These are phyloP conservation scores for Penicillium sp. DNA, from an alignment of 2,329 filamentous ascomycete species.

Conservation along the genomic window DNA sequence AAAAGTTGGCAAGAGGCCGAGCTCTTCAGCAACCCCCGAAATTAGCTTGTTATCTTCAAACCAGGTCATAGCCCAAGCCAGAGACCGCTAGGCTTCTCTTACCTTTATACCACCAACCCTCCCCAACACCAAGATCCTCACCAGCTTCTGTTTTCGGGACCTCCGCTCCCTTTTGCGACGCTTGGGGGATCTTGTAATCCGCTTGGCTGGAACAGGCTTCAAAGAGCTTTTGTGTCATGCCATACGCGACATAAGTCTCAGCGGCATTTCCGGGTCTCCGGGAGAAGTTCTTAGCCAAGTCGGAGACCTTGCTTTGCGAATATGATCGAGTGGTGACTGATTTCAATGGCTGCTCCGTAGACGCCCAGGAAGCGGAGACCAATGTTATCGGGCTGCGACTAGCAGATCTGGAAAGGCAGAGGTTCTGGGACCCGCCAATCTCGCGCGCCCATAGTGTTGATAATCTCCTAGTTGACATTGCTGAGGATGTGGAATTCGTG, in stretches of 20 bases:
- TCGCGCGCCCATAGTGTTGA: constrained; percentile 19
- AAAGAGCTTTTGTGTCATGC: constrained; percentile 74
- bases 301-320: constrained; percentile 21
- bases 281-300: constrained; percentile 29
- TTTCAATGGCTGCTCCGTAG: constrained; percentile 14
- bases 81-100: constrained; percentile 28
- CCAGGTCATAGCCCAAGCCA: not conserved
- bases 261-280: constrained; percentile 42
- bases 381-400: not conserved
- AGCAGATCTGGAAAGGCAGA: constrained; percentile 19
- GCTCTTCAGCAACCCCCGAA: constrained; percentile 50
- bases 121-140: constrained; percentile 74
- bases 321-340: constrained; percentile 8
- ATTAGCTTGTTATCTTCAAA: constrained; percentile 3
- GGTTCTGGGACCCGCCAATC: constrained; percentile 12
- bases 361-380: not conserved
- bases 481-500: constrained; percentile 4
- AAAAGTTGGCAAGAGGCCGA: constrained; percentile 81
- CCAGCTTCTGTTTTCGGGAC: constrained; percentile 72
- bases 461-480: constrained; percentile 23
- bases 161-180: constrained; percentile 61
- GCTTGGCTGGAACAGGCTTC: constrained; percentile 70
- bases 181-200: constrained; percentile 71
- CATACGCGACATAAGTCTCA: constrained; percentile 75
- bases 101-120: constrained; percentile 82